Conservation (phyloP, 2,329 filamentous ascomycete genomes). For the Scolecobasidium constrictum region DNA sequence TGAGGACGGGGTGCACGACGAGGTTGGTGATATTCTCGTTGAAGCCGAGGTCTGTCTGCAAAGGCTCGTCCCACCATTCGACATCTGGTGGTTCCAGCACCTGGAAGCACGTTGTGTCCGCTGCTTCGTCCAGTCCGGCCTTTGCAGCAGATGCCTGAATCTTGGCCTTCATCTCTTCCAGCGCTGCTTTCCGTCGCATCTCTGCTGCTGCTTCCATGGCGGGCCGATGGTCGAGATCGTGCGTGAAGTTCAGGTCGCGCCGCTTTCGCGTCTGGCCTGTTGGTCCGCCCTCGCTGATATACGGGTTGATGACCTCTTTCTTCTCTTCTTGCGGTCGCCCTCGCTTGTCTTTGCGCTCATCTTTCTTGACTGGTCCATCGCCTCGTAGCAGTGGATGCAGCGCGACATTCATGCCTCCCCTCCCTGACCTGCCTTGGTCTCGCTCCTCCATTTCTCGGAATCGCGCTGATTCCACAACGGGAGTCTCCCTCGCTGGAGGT, state of each 20-base stretch:
- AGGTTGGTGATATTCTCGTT: slow-evolving; percentile 80
- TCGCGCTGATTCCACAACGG: slow-evolving; percentile 29
- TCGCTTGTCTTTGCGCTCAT: slow-evolving; percentile 31
- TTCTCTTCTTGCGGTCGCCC: slow-evolving; percentile 11
- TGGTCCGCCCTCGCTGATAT: slow-evolving; percentile 38
- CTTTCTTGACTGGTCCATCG: slow-evolving; percentile 21
- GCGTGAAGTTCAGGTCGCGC: slow-evolving; percentile 7
- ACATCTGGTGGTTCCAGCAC: slow-evolving; percentile 75
- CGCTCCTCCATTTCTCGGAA: slow-evolving; percentile 36
- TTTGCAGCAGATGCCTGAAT: slow-evolving; percentile 81
- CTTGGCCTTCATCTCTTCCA: slow-evolving; percentile 90
- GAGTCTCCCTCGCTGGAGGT: slow-evolving; percentile 33
- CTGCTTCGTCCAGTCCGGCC: slow-evolving; percentile 88
- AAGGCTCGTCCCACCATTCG: slow-evolving; percentile 95
- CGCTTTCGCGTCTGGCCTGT: neutral
- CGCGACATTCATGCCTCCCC: slow-evolving; percentile 63
- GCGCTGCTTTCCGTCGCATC: slow-evolving; percentile 70
- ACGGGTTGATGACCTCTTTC: slow-evolving; percentile 63
- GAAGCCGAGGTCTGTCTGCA: slow-evolving; percentile 59
- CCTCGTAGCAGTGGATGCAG: slow-evolving; percentile 63
- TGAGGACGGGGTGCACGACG: slow-evolving; percentile 82
- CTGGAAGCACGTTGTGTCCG: slow-evolving; percentile 72
- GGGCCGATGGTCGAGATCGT: slow-evolving; percentile 7
- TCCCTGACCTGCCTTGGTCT: slow-evolving; percentile 31
- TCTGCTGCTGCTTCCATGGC: slow-evolving; percentile 52